phyloP scores from a whole-genome alignment of 2,329 filamentous ascomycete species.

The Fusarium dimerum region DNA sequence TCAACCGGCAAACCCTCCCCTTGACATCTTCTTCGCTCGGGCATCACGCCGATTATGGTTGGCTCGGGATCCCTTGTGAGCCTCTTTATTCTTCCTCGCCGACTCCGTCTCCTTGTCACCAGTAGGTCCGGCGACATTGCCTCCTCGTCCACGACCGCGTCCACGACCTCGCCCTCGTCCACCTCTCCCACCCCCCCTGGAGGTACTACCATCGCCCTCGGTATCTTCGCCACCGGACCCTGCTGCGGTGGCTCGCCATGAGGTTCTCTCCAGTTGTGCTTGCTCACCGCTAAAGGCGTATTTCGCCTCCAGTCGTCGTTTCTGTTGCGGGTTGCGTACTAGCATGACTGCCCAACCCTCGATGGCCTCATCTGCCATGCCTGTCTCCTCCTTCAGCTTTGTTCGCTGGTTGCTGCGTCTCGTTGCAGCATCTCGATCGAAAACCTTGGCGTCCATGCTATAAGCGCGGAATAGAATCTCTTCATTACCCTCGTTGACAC shows the following conservation, averaged over 20 bases:
- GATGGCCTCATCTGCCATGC: conserved; percentile 90
- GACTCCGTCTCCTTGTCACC: conserved; percentile 72
- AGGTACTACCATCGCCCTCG: conserved; percentile 46
- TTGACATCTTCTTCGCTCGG: conserved; percentile 65
- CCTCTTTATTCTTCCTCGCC: conserved; percentile 76
- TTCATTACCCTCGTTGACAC: conserved; percentile 58
- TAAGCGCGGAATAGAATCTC: conserved; percentile 74
- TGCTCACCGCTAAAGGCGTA: conserved; percentile 70
- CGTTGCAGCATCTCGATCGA: conserved; percentile 71
- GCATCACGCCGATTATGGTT: conserved; percentile 85
- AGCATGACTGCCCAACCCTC: conserved; percentile 95
- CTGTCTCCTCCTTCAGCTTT: conserved; percentile 71
- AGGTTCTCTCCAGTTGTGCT: conserved; percentile 61
- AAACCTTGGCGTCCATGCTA: conserved; percentile 63
- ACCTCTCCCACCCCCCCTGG: conserved; percentile 50
- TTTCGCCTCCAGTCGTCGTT: conserved; percentile 70
- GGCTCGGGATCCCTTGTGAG: conserved; percentile 76
- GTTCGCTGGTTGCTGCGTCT: conserved; percentile 63
- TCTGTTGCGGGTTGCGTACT: conserved; percentile 66
- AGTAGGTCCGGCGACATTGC: conserved; percentile 63
- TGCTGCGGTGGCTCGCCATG: conserved; percentile 60
- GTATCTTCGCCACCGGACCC: conserved; percentile 60
- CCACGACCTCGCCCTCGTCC: conserved; percentile 51
- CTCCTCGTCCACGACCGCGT: conserved; percentile 54
- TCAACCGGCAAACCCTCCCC: conserved; percentile 44